Evolutionary conservation across 2,329 filamentous ascomycete species (phyloP), one percentile per base, ranked within the genome.

Genomic region (Calonectria montana): DNA sequence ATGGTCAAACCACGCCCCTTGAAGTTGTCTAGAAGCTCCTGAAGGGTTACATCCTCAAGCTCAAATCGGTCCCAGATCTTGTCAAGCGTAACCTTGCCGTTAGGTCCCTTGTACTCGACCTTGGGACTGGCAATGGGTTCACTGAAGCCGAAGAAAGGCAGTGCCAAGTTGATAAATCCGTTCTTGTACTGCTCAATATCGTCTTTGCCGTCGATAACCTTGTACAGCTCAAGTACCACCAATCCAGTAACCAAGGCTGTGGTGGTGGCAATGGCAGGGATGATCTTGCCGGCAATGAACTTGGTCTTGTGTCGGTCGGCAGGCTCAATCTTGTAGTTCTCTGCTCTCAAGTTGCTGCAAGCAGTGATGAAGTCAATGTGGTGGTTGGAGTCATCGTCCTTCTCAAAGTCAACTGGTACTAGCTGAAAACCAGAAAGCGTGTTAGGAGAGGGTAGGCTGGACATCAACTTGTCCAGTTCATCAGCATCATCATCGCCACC

Each of bases 141-240:
- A 80, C 95, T 97, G 90, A 99, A 99, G 45, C 96, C 96, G 78
- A 99, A 98, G 90, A 99, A 98, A 1, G 97, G 97, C 75, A 99
- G 87, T 1, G 97, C 97, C 77, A 99, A 86, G 86, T 99, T 99
- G 85, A 98, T 89, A 84, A 99, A 99, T 18, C 97, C 97, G 82
- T 99, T 99, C 91, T 98, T 98, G 92, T 97, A 99, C 85, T 98
- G 94, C 86, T 98, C 97, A 75, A 98, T 93, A 78, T 98, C 95
- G n/a, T 90, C 91, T 88, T 99, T 98, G 81, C 95, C 96, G 80
- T 98, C 97, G 55, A 99, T 88, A 74, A 99, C 91, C 91, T 99
- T 99, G 92, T 94, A 98, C 59, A 98, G 87, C 87, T 99, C 97
- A 55, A 99, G 87, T 18, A 97, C 90, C 65, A 99, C 95, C 55